These are phyloP conservation scores for Neopestalotiopsis sp. DNA, from an alignment of 2,329 filamentous ascomycete species.

Conservation along the genomic window DNA sequence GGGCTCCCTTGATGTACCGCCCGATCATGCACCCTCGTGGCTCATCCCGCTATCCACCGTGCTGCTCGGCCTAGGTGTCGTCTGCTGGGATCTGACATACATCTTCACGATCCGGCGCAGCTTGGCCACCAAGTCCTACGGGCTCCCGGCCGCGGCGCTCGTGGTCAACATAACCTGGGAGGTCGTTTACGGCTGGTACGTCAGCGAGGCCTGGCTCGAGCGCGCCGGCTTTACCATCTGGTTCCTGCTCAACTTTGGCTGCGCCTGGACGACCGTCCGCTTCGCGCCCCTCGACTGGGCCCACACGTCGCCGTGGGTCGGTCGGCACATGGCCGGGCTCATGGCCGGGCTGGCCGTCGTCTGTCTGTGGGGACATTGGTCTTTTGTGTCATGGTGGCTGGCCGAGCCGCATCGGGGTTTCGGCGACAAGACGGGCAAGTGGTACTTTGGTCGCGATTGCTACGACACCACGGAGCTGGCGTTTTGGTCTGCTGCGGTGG, in stretches of 20 bases:
- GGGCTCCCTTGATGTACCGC: constrained; percentile 45
- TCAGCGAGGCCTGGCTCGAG: constrained; percentile 50
- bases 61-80: constrained; percentile 42
- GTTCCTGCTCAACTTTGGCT: constrained; percentile 53
- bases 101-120: constrained; percentile 52
- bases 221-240: constrained; percentile 49
- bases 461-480: constrained; percentile 55
- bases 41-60: constrained; percentile 27
- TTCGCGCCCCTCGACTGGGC: constrained; percentile 50
- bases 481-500: constrained; percentile 52
- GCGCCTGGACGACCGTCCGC: constrained; percentile 51
- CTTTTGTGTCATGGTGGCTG: constrained; percentile 54
- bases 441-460: constrained; percentile 43
- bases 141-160: constrained; percentile 54
- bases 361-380: constrained; percentile 43
- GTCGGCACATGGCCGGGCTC: constrained; percentile 43
- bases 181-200: constrained; percentile 51
- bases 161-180: constrained; percentile 58
- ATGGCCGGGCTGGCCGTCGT: constrained; percentile 40
- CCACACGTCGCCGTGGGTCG: constrained; percentile 42
- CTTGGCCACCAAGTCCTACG: constrained; percentile 50
- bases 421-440: constrained; percentile 51
- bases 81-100: constrained; percentile 49
- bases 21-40: constrained; percentile 28
- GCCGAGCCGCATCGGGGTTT: constrained; percentile 43